phyloP scores from a whole-genome alignment of 2,329 filamentous ascomycete genomes.

The Chrysosporium queenslandicum region DNA sequence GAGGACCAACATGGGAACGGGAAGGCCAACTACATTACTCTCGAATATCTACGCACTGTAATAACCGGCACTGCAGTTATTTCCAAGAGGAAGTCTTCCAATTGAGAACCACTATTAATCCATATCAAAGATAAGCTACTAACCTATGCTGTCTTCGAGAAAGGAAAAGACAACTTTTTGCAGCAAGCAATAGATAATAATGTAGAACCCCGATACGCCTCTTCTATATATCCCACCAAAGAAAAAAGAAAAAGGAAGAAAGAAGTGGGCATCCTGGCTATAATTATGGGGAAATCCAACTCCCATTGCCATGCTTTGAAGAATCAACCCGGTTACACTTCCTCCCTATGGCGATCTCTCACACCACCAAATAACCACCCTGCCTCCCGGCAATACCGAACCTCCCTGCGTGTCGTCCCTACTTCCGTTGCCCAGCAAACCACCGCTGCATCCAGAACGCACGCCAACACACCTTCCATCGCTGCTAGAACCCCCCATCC shows the following conservation, averaged over 20 bases:
- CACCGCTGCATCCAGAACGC: slow-evolving; percentile 77
- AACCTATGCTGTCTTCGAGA: too few species aligned
- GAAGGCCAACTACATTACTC: too few species aligned
- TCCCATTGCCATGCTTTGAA: slow-evolving; percentile 1
- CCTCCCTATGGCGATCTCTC: slow-evolving; percentile 3
- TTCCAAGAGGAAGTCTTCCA: too few species aligned
- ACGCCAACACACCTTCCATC: slow-evolving; percentile 78
- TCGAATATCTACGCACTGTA: too few species aligned
- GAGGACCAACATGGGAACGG: too few species aligned
- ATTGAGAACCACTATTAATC: too few species aligned
- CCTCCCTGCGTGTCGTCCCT: slow-evolving; percentile 51
- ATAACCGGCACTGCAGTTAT: too few species aligned
- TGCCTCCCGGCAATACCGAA: slow-evolving; percentile 82
- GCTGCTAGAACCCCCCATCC: slow-evolving; percentile 87
- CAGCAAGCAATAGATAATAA: too few species aligned
- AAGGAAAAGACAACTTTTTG: too few species aligned
- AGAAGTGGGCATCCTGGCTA: neutral
- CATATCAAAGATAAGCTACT: too few species aligned
- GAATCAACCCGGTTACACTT: slow-evolving; percentile 1
- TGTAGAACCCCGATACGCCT: neutral
- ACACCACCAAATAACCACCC: slow-evolving; percentile 71
- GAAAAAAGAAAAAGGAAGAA: neutral
- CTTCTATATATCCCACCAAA: neutral
- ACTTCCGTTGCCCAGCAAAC: slow-evolving; percentile 93
- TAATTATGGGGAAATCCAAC: neutral